These are phyloP conservation scores for Xylaria sp. DNA, from an alignment of 2,329 filamentous ascomycete species.

Conservation along the genomic window DNA sequence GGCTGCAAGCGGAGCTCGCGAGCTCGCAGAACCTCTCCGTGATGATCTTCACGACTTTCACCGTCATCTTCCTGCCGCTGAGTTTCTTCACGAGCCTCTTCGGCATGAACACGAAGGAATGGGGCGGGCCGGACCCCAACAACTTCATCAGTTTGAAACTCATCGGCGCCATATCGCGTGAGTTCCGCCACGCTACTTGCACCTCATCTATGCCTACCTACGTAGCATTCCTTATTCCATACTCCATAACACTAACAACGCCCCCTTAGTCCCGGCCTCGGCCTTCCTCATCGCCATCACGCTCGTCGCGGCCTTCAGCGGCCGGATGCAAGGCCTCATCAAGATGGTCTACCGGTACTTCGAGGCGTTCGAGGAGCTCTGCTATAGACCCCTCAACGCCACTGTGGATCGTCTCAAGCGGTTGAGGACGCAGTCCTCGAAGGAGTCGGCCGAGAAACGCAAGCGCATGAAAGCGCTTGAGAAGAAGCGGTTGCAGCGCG, in stretches of 20 bases:
- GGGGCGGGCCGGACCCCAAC: constrained; percentile 59
- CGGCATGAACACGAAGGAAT: constrained; percentile 72
- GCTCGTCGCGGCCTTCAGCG: constrained; percentile 67
- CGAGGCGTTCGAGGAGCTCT: constrained; percentile 33
- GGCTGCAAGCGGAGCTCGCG: constrained; percentile 71
- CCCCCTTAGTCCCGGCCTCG: constrained; percentile 59
- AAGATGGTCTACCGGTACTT: constrained; percentile 42
- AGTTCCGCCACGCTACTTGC: constrained; percentile 4
- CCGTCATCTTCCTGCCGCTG: constrained; percentile 71
- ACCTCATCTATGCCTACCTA: no score
- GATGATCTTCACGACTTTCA: constrained; percentile 74
- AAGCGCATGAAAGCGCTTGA: constrained; percentile 40
- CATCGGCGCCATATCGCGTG: constrained; percentile 60
- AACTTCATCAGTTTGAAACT: constrained; percentile 57
- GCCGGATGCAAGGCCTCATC: constrained; percentile 53
- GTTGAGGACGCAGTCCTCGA: constrained; percentile 47
- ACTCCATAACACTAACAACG: not conserved
- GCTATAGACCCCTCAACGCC: constrained; percentile 37
- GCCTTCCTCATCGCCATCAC: constrained; percentile 61
- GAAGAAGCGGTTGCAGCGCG: constrained; percentile 37
- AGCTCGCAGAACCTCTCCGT: constrained; percentile 71
- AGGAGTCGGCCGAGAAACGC: constrained; percentile 43
- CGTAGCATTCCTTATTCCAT: no score
- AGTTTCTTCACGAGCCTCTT: constrained; percentile 74
- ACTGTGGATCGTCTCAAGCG: constrained; percentile 34